Base-by-base conservation (phyloP, 1,284 basidiomycete genomes). In the Pyrrhoderma noxium region DNA sequence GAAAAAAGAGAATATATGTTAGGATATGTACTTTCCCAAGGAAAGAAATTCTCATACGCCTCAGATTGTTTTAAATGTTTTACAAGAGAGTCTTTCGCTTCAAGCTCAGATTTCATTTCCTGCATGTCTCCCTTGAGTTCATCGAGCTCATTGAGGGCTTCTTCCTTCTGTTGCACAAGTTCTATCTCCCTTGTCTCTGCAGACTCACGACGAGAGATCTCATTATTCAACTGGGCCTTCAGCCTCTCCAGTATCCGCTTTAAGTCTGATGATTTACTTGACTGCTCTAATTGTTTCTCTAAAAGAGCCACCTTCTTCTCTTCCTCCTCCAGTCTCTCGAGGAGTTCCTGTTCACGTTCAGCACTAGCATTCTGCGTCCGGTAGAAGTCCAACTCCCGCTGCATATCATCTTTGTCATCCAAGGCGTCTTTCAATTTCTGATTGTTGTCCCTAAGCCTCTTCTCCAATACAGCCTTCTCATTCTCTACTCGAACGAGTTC, bases 251-350 rank as follows among this genome's bases (percentile, higher is more conserved):
- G 52, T 39, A 62, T 67, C 2, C 68, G 62, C 57, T 74, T 71
- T 54, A 70, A 57, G n/a, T 59, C 56, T 48, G 64, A 64, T 19
- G 65, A 51, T 45, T 68, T 61, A 25, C 71, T 64, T 27, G 65
- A 60, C 31, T 71, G 70, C 27, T 65, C 59, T 5, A 75, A 58
- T 58, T 75, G 62, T 45, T 61, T 63, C 59, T 82, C 75, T 47
- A 84, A 59, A 2, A 76, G 70, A 3, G 63, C 60, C 25, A 82
- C 79, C 63, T 77, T 82, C 0, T 74, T 77, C 40, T 77, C 77
- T 53, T 85, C 82, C 60, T 81, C 80, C 42, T 85, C 82, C 34
- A 85, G 79, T 56, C 82, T 69, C 58, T 69, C 67, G 57, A 82
- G 56, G 35, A 83, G 59, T 54, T 80, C 78, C 34, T 73, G 71